Evolutionary conservation across 2,329 filamentous ascomycete genomes (phyloP), one percentile per base, ranked within the genome.

Genomic region (Laburnicola sp.): DNA sequence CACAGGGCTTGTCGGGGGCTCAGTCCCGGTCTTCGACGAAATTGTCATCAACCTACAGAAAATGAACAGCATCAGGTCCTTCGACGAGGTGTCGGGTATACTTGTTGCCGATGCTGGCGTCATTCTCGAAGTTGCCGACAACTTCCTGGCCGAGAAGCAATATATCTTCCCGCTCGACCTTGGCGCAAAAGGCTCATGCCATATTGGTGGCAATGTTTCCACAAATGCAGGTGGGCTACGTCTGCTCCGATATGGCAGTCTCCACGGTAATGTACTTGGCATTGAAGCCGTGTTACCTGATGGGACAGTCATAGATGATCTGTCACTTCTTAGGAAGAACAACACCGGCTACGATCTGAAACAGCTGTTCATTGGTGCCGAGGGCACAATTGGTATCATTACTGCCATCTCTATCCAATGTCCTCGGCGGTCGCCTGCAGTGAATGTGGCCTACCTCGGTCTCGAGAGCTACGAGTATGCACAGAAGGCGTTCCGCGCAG

Each of bases 271-370:
- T 50, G 91, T 97, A 1, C 81, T 99, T 11, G 94, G 94, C 25
- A 80, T 99, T 45, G 93, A 99, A 77, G 94, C 88, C 21, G 95
- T 99, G 6, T 80, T 99, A 35, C 90, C 94, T 0, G 90, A 99
- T 69, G 94, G 94, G 47, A 97, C 91, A 5, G 83, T 99, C 61
- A 81, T 99, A 39, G 86, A 97, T 64, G 91, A 97, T 64, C 84
- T 99, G 28, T 88, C 85, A 62, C 92, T 84, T 53, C 80, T 99
- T 51, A 86, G 94, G 60, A 99, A 99, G 80, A 97, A 99, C 80
- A 99, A 99, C 78, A 99, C 94, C 2, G 94, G 94, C 26, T 99
- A 97, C 75, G 95, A 99, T 71, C 75, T 97, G 50, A 97, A 97
- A 79, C 93, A 97, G 75, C 82, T 97, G 31, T 97, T 99, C 72